Conservation (phyloP, 306 rosid genomes). For the Trichosanthes cucumerina region DNA sequence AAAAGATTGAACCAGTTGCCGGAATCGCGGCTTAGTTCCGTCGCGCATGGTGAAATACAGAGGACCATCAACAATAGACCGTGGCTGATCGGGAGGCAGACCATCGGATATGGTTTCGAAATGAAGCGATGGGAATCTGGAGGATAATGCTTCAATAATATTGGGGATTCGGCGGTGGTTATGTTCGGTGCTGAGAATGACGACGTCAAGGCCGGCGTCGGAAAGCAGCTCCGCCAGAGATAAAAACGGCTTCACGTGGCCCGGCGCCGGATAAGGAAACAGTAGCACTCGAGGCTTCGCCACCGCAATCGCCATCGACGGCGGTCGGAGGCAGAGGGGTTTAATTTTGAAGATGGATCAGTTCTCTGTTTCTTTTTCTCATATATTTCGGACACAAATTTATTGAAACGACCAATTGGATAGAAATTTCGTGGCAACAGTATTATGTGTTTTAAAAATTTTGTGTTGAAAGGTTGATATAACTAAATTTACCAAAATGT, state of each 20-base stretch:
- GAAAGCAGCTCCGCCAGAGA: slow-evolving; percentile 33
- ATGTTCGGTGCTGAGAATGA: slow-evolving; percentile 30
- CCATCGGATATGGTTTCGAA: slow-evolving; percentile 32
- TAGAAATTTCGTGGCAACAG: too few relatives aligned
- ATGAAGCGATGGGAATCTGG: slow-evolving; percentile 22
- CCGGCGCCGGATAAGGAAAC: slow-evolving; percentile 20
- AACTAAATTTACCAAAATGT: too few relatives aligned
- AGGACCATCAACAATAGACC: slow-evolving; percentile 11
- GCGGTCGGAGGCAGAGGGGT: too few relatives aligned
- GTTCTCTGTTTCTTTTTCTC: too few relatives aligned
- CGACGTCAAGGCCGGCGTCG: slow-evolving; percentile 17
- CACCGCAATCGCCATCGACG: too few relatives aligned
- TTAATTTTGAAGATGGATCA: too few relatives aligned
- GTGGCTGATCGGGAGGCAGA: background rate
- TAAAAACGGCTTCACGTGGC: slow-evolving; percentile 34
- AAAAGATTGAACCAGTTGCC: slow-evolving; percentile 9
- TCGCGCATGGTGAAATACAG: background rate
- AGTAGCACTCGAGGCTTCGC: slow-evolving; percentile 7
- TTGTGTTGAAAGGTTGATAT: too few relatives aligned
- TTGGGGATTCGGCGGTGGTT: slow-evolving; percentile 11
- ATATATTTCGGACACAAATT: too few relatives aligned
- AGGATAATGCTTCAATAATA: slow-evolving; percentile 12
- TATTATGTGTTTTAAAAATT: too few relatives aligned
- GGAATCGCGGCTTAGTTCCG: slow-evolving; percentile 18
- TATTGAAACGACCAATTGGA: too few relatives aligned